Base-by-base conservation (phyloP, 495 filamentous ascomycete species). In the Schizothecium vesticola region DNA sequence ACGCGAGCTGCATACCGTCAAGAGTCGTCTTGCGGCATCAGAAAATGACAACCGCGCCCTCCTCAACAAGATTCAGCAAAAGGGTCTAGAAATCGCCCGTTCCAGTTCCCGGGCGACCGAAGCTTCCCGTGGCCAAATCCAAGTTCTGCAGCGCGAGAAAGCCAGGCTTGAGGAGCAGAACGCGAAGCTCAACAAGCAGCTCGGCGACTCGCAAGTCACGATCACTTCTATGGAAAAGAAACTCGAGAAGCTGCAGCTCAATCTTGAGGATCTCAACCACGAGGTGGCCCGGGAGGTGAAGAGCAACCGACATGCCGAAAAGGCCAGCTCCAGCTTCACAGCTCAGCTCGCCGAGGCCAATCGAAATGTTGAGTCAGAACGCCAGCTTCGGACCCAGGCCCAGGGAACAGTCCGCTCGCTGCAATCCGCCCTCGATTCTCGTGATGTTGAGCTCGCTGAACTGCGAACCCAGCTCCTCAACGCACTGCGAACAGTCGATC, bases 21-120 rank as follows among this genome's bases (percentile, higher is more conserved):
- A 94, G 74, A 94, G 94, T 66, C 89, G 95, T 29, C 84, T 99
- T 61, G 87, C 90, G 13, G 95, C 95, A 29, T 98, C 95, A 0
- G 95, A 99, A 73, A 97, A 98, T 73, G 95, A 98, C 79, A 98
- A 98, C 73, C 89, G 92, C n/a, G 89, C 93, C 43, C 82, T 99
- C 0, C 84, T 98, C 60, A 99, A 97, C 75, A 98, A 98, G 78
- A 84, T 99, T 12, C 95, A 99, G 71, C 94, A 97, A 73, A 99
- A 99, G 84, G 96, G 96, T 58, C 87, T 99, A 9, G 95, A 99
- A 75, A 95, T 99, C 75, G 94, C 93, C 29, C 85, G 96, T 56
- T 94, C 95, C 5, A 92, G 87, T 69, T 96, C 94, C 3, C 89
- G 88, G 66, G 95, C 92, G 28, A 92, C 86, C 65, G 95, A 99